Conservation (phyloP, 345 rosid species). For the Alliaria petiolata region DNA sequence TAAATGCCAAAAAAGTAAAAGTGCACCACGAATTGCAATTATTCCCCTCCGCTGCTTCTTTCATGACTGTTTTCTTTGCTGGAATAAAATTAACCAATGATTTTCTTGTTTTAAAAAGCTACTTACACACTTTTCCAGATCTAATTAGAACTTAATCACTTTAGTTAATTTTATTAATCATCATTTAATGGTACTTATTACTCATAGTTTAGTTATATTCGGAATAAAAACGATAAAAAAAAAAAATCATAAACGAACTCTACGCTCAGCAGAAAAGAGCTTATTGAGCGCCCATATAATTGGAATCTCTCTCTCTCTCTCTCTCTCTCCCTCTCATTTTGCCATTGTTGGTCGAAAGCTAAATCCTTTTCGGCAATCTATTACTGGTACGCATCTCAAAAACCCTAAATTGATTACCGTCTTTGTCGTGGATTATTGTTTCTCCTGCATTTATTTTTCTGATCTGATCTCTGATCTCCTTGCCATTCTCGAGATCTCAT, state of each 20-base stretch:
- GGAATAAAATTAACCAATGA: constrained; percentile 16
- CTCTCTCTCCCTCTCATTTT: constrained; percentile 13
- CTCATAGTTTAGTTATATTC: background rate
- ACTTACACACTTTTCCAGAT: constrained; percentile 30
- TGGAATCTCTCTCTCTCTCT: constrained; percentile 23
- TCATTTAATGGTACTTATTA: background rate
- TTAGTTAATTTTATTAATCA: background rate
- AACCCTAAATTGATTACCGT: constrained; percentile 33
- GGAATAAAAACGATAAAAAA: background rate
- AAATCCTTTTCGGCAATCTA: constrained; percentile 5
- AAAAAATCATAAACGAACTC: constrained; percentile 24
- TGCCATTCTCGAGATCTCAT: constrained; percentile 38
- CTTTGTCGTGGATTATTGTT: constrained; percentile 13
- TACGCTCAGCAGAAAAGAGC: background rate
- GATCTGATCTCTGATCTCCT: constrained; percentile 28
- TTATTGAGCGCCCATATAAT: constrained; percentile 17
- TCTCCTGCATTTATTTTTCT: background rate
- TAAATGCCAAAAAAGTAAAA: constrained; percentile 29
- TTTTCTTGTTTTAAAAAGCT: constrained; percentile 2
- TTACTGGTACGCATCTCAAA: constrained; percentile 38
- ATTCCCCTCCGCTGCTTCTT: constrained; percentile 19
- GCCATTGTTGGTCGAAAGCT: constrained; percentile 34
- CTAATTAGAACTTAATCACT: constrained; percentile 7
- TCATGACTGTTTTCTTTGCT: constrained; percentile 23
- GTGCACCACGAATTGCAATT: constrained; percentile 32